These are phyloP conservation scores for Linnemannia exigua DNA, from an alignment of 192 early-diverging fungal genomes.

Conservation along the genomic window DNA sequence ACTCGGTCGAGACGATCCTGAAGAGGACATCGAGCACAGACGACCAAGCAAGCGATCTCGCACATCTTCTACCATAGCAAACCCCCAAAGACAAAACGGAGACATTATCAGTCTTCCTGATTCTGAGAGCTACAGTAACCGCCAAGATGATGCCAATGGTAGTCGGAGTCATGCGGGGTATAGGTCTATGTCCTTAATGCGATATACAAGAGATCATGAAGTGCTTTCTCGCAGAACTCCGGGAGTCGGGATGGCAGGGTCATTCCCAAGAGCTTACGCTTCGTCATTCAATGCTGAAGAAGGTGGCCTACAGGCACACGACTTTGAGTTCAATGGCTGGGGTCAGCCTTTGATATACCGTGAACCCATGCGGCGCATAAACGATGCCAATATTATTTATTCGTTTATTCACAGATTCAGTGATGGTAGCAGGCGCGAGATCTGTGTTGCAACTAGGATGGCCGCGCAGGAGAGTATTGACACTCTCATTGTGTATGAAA, in stretches of 20 bases:
- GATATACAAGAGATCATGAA: constrained; percentile 5
- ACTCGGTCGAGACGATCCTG: not conserved
- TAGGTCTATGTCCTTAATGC: constrained; percentile 26
- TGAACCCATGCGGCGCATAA: not conserved
- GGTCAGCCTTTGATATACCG: constrained; percentile 7
- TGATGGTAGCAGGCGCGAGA: constrained; percentile 4
- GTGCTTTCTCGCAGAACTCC: not conserved
- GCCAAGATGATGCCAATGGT: not conserved
- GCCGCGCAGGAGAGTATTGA: constrained; percentile 7
- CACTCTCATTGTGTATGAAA: constrained; percentile 6
- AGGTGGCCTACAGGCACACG: constrained; percentile 1
- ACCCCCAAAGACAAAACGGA: not conserved
- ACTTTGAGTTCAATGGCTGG: constrained; percentile 5
- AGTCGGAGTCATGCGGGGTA: not conserved
- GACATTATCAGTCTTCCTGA: not conserved
- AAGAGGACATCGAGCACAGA: constrained; percentile 9
- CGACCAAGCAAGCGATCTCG: constrained; percentile 11
- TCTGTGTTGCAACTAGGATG: constrained; percentile 13
- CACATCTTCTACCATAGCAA: not conserved
- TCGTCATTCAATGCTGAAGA: constrained; percentile 11
- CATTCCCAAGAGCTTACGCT: not conserved
- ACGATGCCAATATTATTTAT: constrained; percentile 1
- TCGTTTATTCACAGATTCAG: constrained; percentile 5
- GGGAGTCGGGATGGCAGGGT: constrained; percentile 9
- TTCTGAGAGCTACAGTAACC: not conserved